phyloP scores from a whole-genome alignment of 306 rosid species.

The Quercus agrifolia region DNA sequence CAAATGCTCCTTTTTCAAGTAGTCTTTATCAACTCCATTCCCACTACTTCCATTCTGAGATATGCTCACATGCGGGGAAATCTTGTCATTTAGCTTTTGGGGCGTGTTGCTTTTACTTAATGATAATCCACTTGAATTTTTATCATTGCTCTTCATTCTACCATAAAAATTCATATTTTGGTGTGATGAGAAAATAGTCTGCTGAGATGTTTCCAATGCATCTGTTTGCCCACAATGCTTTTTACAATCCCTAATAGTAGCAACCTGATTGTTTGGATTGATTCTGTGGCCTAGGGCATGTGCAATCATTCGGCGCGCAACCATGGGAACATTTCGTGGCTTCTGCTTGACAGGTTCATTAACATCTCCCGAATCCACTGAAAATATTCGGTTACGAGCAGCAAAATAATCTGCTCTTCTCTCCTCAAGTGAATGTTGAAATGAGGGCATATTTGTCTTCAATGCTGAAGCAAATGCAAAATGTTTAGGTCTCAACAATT shows the following conservation, averaged over 20 bases:
- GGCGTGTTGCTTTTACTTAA: constrained; percentile 30
- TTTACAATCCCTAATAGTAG: constrained; percentile 19
- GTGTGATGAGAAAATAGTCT: constrained; percentile 8
- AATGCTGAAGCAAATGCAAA: constrained; percentile 35
- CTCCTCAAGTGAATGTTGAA: constrained; percentile 71
- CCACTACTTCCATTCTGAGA: constrained; percentile 44
- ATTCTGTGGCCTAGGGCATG: constrained; percentile 92
- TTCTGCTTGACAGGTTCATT: constrained; percentile 54
- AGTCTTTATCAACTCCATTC: constrained; percentile 37
- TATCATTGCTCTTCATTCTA: constrained; percentile 24
- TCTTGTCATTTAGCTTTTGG: constrained; percentile 34
- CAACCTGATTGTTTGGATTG: constrained; percentile 39
- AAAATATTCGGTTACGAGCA: constrained; percentile 90
- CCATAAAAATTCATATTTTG: constrained; percentile 25
- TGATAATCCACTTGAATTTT: constrained; percentile 20
- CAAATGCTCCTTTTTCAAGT: constrained; percentile 67
- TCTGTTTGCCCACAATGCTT: constrained; percentile 31
- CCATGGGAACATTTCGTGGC: constrained; percentile 77
- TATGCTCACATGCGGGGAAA: constrained; percentile 14
- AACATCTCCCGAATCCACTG: constrained; percentile 44
- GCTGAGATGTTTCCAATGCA: constrained; percentile 33
- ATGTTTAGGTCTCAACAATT: constrained; percentile 10
- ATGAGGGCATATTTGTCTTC: constrained; percentile 29
- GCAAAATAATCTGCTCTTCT: constrained; percentile 80
- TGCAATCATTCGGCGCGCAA: constrained; percentile 96